Percentiles rank a stretch among this genome's conserved stretches.
Evolutionary conservation across 257 asterid species (phyloP).

Genomic region (Solanum chmielewskii): DNA sequence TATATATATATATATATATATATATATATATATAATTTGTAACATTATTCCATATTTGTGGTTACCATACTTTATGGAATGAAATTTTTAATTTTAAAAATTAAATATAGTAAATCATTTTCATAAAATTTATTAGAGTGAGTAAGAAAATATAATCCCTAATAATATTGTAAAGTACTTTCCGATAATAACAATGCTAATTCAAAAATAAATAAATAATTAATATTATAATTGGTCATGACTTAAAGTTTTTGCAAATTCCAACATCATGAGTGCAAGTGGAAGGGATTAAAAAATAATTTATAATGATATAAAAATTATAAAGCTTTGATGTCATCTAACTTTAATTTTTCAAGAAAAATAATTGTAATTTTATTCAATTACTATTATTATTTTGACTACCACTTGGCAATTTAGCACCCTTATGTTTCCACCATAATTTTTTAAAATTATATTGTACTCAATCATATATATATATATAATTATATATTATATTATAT

Average conservation of each 20-base stretch:
- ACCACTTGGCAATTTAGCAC: background rate
- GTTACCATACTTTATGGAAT: background rate
- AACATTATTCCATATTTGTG: too few species aligned
- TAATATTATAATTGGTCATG: background rate
- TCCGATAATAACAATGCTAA: background rate
- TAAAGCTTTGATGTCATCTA: background rate
- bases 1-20: too few species aligned
- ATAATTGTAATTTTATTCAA: background rate
- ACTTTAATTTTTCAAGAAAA: background rate
- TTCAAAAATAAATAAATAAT: background rate
- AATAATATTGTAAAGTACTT: background rate
- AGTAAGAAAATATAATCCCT: background rate
- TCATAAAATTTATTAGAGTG: background rate
- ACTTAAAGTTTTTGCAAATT: background rate
- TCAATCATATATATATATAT: too few species aligned
- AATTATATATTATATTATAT: too few species aligned
- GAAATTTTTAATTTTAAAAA: too few species aligned
- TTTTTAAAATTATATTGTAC: background rate
- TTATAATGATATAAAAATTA: background rate
- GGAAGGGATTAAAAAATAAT: background rate
- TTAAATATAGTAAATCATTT: too few species aligned
- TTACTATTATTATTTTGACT: background rate
- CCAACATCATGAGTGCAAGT: background rate
- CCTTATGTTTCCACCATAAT: background rate
- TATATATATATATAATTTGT: too few species aligned